Conservation (phyloP, 1,284 basidiomycete genomes). For the Microbotryum scabiosae region DNA sequence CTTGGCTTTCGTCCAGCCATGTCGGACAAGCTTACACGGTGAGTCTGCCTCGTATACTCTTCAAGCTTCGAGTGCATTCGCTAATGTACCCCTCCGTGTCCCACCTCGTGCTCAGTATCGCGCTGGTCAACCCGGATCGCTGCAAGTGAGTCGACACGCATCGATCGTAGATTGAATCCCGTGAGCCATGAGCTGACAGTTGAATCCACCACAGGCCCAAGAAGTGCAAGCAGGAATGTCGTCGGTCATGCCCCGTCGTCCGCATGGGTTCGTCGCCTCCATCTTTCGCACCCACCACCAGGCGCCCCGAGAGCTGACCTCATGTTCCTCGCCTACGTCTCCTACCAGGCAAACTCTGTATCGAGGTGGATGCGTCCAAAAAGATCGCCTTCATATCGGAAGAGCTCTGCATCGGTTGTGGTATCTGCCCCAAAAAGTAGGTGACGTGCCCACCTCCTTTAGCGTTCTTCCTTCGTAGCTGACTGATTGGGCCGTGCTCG, state of each 20-base stretch:
- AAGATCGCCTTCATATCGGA: constrained; percentile 92
- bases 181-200: background rate
- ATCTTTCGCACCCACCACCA: background rate
- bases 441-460: constrained; percentile 34
- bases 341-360: constrained; percentile 77
- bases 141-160: background rate
- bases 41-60: no score
- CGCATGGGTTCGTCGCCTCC: constrained; percentile 69
- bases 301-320: background rate
- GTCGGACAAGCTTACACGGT: constrained; percentile 25
- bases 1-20: constrained; percentile 2
- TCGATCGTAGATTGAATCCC: background rate
- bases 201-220: constrained; percentile 40
- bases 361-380: constrained; percentile 74
- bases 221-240: constrained; percentile 76
- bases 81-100: no score
- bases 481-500: background rate
- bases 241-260: constrained; percentile 95
- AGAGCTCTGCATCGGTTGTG: constrained; percentile 65
- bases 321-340: background rate
- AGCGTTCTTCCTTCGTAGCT: background rate
- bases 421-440: constrained; percentile 97
- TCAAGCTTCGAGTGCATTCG: background rate
- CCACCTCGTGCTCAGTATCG: constrained; percentile 6
- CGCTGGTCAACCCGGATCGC: constrained; percentile 34